phyloP scores from a whole-genome alignment of 805 yeast genomes.

The Lachancea mirantina region DNA sequence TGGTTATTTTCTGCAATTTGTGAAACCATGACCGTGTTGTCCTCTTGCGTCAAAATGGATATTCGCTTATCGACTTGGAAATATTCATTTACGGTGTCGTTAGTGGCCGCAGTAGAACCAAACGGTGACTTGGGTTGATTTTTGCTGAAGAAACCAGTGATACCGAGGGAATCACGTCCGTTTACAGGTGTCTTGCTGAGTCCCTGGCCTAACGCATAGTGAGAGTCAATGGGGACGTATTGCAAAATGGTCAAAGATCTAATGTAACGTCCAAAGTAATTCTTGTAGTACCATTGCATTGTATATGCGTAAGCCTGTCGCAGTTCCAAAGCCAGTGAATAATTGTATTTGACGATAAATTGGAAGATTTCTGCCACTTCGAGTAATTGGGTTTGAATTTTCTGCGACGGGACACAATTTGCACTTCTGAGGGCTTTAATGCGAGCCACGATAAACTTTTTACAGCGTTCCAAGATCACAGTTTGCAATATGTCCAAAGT shows the following conservation, averaged over 20 bases:
- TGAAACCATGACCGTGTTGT: slow-evolving; percentile 64
- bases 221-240: slow-evolving; percentile 47
- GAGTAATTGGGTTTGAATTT: slow-evolving; percentile 59
- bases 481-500: slow-evolving; percentile 43
- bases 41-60: slow-evolving; percentile 47
- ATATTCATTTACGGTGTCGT: slow-evolving; percentile 43
- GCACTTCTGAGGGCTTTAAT: slow-evolving; percentile 58
- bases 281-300: slow-evolving; percentile 87
- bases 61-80: slow-evolving; percentile 51
- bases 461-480: slow-evolving; percentile 67
- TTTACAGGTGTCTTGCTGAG: slow-evolving; percentile 22
- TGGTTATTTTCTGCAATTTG: slow-evolving; percentile 79
- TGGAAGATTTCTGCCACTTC: slow-evolving; percentile 53
- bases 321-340: slow-evolving; percentile 62
- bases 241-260: slow-evolving; percentile 62
- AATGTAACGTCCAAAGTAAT: slow-evolving; percentile 69
- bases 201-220: slow-evolving; percentile 47
- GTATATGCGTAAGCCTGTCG: slow-evolving; percentile 78
- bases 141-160: slow-evolving; percentile 21
- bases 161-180: slow-evolving; percentile 23
- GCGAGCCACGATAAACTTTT: slow-evolving; percentile 57
- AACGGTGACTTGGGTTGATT: slow-evolving; percentile 14
- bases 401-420: slow-evolving; percentile 63
- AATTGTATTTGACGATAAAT: slow-evolving; percentile 49
- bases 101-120: slow-evolving; percentile 14